phyloP scores from a whole-genome alignment of 768 basidiomycete species.

The Xanthoconium purpureum region DNA sequence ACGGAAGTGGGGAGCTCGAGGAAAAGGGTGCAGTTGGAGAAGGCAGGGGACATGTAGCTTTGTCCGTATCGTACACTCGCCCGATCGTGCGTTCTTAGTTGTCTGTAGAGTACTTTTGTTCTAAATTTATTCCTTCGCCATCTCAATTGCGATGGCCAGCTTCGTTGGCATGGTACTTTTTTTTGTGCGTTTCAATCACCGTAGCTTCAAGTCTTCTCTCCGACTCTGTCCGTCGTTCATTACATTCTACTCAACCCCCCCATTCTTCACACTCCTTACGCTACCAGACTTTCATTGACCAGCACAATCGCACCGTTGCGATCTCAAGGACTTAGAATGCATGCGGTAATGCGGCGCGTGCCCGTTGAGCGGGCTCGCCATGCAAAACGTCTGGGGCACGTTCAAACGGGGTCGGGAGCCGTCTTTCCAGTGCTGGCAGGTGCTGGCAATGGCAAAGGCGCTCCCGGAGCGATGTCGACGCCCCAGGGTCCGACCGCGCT shows the following conservation, averaged over 20 bases:
- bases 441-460: not conserved
- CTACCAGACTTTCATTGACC: not conserved
- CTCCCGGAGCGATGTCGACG: not conserved
- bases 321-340: conserved; percentile 14
- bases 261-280: conserved; percentile 18
- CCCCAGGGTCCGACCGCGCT: not conserved
- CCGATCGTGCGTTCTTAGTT: not conserved
- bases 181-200: conserved; percentile 1
- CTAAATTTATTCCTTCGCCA: not conserved
- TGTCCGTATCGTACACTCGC: not conserved
- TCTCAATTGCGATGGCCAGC: not conserved
- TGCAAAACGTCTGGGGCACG: conserved; percentile 31
- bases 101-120: not conserved
- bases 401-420: conserved; percentile 9
- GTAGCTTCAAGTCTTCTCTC: not conserved
- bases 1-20: conserved; percentile 66
- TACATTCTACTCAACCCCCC: conserved; percentile 3
- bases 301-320: not conserved
- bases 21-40: conserved; percentile 68
- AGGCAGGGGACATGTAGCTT: conserved; percentile 46
- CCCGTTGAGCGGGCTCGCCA: conserved; percentile 35
- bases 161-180: conserved; percentile 21
- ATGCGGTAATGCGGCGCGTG: conserved; percentile 23
- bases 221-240: not conserved
- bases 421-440: conserved; percentile 2